Evolutionary conservation across 148 eudicot species (phyloP), one percentile per base, ranked within the genome.

Genomic region (Hydrangea macrophylla): DNA sequence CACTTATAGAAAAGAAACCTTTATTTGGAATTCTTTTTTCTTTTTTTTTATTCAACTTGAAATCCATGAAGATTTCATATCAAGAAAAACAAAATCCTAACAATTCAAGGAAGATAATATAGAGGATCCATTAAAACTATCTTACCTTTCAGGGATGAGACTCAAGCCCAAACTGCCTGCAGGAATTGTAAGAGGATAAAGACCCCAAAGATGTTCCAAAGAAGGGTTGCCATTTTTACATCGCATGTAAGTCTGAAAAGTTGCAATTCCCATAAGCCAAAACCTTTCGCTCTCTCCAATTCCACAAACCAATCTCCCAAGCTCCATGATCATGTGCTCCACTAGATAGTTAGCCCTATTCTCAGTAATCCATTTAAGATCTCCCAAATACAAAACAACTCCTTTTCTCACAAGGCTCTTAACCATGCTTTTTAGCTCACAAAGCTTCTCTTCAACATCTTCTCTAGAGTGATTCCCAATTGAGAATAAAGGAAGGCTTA

Each of bases 301-400:
- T 37, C 73, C 77, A 42, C 68, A 59, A 33, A 74, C 75, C 73
- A 93, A 79, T 71, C 86, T 80, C 18, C 86, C 86, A 40, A 93
- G 62, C 78, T 88, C 98, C 75, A 75, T 77, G 10, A 86, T 79
- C 82, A 88, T 73, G 44, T 90, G 91, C 67, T 92, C 88, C 71
- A 85, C 86, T 25, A 93, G 88, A 76, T 92, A 86, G 68, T 90
- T 76, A 44, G 68, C 71, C 68, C 84, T 76, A 71, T 76, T 80
- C 55, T 90, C 95, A 62, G 69, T 76, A n/a, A 79, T 76, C 92
- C 94, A 90, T 67, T 86, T 83, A n/a, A 93, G 87, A 72, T 93
- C 98, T 45, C 87, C 92, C 53, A 88, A 77, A 44, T 88, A 93
- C 60, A 90, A 71, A 37, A 90, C 75, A 28, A 90, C 82, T 58